phyloP scores from a whole-genome alignment of 2,329 filamentous ascomycete genomes.

The Colletotrichum sp. region DNA sequence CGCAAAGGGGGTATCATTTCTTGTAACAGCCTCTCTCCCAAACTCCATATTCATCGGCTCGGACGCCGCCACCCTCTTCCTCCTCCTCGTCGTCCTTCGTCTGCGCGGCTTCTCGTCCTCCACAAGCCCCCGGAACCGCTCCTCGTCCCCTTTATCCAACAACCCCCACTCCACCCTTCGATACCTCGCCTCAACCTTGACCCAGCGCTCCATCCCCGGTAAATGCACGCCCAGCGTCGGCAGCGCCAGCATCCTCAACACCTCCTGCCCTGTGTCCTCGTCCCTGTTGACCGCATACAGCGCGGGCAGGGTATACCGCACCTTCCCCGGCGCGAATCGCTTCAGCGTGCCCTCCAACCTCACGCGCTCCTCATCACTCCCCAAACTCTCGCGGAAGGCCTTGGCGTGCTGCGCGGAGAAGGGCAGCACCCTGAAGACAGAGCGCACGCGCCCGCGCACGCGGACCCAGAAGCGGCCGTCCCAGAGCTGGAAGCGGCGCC shows the following conservation, averaged over 20 bases:
- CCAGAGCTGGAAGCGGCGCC: conserved; percentile 48
- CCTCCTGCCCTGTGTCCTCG: conserved; percentile 17
- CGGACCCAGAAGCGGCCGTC: conserved; percentile 69
- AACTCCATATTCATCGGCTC: neutral
- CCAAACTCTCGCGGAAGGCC: conserved; percentile 51
- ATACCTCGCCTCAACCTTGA: conserved; percentile 56
- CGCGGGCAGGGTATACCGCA: conserved; percentile 60
- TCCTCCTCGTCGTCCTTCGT: neutral
- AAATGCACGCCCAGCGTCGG: conserved; percentile 56
- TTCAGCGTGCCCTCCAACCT: conserved; percentile 49
- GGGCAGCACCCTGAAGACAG: conserved; percentile 49
- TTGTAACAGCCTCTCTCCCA: neutral
- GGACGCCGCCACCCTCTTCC: neutral
- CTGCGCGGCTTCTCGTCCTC: neutral
- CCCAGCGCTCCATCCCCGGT: conserved; percentile 52
- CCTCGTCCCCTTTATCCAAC: conserved; percentile 25
- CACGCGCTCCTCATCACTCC: conserved; percentile 28
- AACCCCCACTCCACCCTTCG: conserved; percentile 51
- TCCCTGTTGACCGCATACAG: conserved; percentile 50
- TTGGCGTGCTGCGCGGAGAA: conserved; percentile 50
- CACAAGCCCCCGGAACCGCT: neutral
- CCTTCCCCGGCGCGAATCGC: conserved; percentile 58
- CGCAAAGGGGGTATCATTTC: neutral
- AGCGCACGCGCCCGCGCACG: conserved; percentile 46
- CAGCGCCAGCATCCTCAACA: conserved; percentile 53